Evolutionary conservation across 2,329 filamentous ascomycete genomes (phyloP).

Genomic region (Talaromyces rugulosus): DNA sequence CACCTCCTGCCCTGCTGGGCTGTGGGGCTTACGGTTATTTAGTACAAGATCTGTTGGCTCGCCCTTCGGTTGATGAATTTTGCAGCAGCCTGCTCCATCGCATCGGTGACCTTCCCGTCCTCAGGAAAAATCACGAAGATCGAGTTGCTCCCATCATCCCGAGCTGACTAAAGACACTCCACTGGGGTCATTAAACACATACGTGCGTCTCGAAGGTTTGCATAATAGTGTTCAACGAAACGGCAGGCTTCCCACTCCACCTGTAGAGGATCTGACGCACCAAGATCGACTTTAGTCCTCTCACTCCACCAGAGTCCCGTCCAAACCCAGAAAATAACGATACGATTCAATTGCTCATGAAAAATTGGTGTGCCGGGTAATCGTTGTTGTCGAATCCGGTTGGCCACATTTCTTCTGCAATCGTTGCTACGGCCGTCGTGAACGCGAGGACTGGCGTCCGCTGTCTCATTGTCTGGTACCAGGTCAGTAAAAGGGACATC

Average conservation of each 20-base stretch:
- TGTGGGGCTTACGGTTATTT: neutral
- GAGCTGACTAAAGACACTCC: constrained; percentile 17
- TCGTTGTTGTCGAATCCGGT: neutral
- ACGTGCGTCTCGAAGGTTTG: constrained; percentile 11
- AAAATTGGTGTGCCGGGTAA: neutral
- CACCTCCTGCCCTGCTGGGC: neutral
- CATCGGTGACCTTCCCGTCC: neutral
- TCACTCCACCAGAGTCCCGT: neutral
- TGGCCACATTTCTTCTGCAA: neutral
- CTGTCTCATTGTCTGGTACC: neutral
- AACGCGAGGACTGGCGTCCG: neutral
- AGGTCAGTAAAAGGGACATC: neutral
- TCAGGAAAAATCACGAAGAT: constrained; percentile 16
- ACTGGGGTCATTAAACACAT: constrained; percentile 7
- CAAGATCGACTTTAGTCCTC: neutral
- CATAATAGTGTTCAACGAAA: constrained; percentile 16
- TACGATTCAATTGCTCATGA: neutral
- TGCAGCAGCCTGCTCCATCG: neutral
- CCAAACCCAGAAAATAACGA: neutral
- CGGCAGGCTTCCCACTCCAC: constrained; percentile 11
- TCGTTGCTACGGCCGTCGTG: neutral
- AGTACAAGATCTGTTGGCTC: neutral
- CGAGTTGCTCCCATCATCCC: constrained; percentile 15
- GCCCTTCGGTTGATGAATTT: neutral
- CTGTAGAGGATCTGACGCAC: constrained; percentile 5